These are phyloP conservation scores for Wickerhamiella infanticola DNA, from an alignment of 1,139 yeast genomes.

Conservation along the genomic window DNA sequence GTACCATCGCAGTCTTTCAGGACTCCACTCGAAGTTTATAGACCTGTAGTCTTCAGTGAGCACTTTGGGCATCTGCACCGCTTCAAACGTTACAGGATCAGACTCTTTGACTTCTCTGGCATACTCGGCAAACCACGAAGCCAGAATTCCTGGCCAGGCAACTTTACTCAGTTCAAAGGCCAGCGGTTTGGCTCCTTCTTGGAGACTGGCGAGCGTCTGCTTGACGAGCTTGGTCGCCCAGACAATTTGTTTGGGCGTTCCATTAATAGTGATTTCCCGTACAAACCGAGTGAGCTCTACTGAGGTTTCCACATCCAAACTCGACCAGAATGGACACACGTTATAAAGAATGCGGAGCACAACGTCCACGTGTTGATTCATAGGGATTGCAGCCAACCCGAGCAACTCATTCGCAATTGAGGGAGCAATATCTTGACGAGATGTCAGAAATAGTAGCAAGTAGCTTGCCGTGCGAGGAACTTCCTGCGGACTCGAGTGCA, in stretches of 20 bases:
- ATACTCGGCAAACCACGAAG: background rate
- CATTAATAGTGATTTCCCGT: background rate
- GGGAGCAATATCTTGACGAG: slow-evolving; percentile 3
- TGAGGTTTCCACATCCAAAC: background rate
- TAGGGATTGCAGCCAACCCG: slow-evolving; percentile 13
- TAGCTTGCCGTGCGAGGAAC: slow-evolving; percentile 3
- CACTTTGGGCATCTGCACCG: background rate
- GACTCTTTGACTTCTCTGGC: background rate
- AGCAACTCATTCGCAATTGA: background rate
- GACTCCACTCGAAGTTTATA: slow-evolving; percentile 45
- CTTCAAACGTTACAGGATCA: background rate
- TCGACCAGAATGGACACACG: slow-evolving; percentile 1
- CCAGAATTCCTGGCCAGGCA: background rate
- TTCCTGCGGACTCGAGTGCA: slow-evolving; percentile 1
- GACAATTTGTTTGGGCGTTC: background rate
- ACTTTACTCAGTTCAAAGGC: background rate
- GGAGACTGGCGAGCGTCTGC: background rate
- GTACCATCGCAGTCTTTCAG: slow-evolving; percentile 62
- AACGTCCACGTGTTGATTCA: background rate
- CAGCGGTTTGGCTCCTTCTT: slow-evolving; percentile 1
- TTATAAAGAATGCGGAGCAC: slow-evolving; percentile 7
- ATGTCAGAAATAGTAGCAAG: background rate
- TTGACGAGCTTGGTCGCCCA: background rate
- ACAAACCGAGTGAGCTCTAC: slow-evolving; percentile 4
- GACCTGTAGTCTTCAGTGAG: slow-evolving; percentile 20